Evolutionary conservation across 441 rosid species (phyloP), one percentile per base, ranked within the genome.

Genomic region (Populus hybrid): DNA sequence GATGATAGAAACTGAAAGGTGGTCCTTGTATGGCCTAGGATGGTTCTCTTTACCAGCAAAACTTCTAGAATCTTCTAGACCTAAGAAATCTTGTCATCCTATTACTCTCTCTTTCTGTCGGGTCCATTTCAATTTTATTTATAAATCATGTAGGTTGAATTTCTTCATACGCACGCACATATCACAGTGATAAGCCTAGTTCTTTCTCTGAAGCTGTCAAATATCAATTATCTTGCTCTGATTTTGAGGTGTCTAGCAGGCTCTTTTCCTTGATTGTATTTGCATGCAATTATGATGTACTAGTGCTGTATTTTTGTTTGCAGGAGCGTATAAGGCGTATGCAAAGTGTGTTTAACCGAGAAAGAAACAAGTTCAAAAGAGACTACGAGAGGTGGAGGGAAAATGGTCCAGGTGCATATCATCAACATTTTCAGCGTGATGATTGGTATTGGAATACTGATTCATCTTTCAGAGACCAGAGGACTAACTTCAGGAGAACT

Each of bases 381-480:
- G 85, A 92, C 73, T 94, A 86, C 24, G 98, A 92, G 83, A 89
- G 90, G 82, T 95, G 98, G 99, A 89, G 75, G 85, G 93, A 91
- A 82, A 85, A 81, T 85, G 93, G 84, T 69, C 72, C 86, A 18
- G 87, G 86, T 82, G 87, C 89, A 21, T 86, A 91, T 87, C 89
- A 89, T 86, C 97, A 95, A 74, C 92, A 92, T 71, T 92, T 85
- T 82, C 99, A 95, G 88, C 90, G 94, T 57, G 93, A 96, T 79
- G 98, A 96, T 88, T 94, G 99, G 98, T 92, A 96, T 83, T 94
- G 97, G 98, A 94, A 96, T 75, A 79, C 92, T 9, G 91, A 95
- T 46, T 42, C 92, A 64, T 86, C 97, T 19, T 88, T 74, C 84
- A 87, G 85, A 83, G 86, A 90, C 81, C 94, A 87, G 73, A 85